A percentile compares a stretch with the other conserved stretches of the same genome.
These are phyloP conservation scores for Scleromitrula shiraiana DNA, from an alignment of 2,329 filamentous ascomycete species.

Conservation along the genomic window DNA sequence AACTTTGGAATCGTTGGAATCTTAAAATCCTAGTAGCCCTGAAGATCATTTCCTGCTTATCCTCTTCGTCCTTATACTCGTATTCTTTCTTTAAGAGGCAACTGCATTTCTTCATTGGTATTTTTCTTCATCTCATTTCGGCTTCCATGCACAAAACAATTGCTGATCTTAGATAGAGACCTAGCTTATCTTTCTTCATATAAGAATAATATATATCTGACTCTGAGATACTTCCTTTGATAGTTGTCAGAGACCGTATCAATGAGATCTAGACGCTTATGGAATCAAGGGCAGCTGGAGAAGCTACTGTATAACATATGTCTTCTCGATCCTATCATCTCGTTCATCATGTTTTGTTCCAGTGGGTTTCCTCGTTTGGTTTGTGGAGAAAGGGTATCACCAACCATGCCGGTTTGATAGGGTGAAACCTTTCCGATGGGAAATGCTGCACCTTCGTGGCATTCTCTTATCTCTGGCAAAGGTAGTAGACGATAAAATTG, in stretches of 20 bases:
- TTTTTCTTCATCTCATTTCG: neutral
- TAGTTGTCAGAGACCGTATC: too few species aligned
- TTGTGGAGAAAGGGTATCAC: constrained; percentile 1
- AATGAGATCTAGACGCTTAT: too few species aligned
- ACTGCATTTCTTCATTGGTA: neutral
- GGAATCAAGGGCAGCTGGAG: too few species aligned
- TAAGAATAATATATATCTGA: too few species aligned
- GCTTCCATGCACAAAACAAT: neutral
- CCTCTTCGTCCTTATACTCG: neutral
- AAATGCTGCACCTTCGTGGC: neutral
- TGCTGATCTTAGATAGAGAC: neutral
- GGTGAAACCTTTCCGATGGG: neutral
- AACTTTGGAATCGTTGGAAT: too few species aligned
- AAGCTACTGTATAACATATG: neutral
- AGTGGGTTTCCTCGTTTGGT: neutral
- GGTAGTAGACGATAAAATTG: neutral
- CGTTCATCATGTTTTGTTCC: neutral
- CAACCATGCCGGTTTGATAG: neutral
- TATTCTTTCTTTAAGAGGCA: neutral
- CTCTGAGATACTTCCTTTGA: too few species aligned
- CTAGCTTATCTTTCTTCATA: neutral
- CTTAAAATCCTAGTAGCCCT: neutral
- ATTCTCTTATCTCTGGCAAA: constrained; percentile 7
- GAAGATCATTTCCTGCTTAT: constrained; percentile 7
- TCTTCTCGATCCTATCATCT: neutral